A percentile compares a stretch with the other conserved stretches of the same genome.
Conservation (phyloP, 805 yeast species). For the Tetrapisispora nanseiensis region DNA sequence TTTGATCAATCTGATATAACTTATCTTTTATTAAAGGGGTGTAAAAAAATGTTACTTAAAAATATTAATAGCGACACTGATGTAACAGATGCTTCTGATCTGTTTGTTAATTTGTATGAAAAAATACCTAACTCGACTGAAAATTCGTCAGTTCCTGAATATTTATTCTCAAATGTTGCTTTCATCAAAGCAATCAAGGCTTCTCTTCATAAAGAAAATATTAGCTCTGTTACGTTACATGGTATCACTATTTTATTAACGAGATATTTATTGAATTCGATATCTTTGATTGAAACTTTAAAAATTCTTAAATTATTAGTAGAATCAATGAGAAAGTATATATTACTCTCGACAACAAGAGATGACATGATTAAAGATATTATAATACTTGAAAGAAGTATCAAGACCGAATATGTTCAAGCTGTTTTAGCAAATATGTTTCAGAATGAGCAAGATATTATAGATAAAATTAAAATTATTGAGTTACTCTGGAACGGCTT, state of each 20-base stretch:
- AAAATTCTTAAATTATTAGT: constrained; percentile 22
- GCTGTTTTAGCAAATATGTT: constrained; percentile 59
- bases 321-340: constrained; percentile 44
- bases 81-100: constrained; percentile 29
- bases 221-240: constrained; percentile 12
- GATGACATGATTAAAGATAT: constrained; percentile 61
- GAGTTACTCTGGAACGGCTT: constrained; percentile 70
- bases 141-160: constrained; percentile 7
- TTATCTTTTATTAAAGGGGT: constrained; percentile 30
- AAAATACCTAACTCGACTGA: constrained; percentile 35
- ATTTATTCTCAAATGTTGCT: constrained; percentile 28
- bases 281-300: constrained; percentile 19
- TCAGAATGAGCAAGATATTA: constrained; percentile 31
- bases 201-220: constrained; percentile 7
- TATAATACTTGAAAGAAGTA: constrained; percentile 48
- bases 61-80: constrained; percentile 14
- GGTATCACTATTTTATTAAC: constrained; percentile 27
- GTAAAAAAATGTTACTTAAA: constrained; percentile 21
- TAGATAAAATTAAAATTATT: constrained; percentile 44
- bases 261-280: constrained; percentile 21
- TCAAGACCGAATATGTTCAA: constrained; percentile 50
- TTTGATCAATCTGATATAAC: constrained; percentile 36
- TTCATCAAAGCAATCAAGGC: constrained; percentile 27
- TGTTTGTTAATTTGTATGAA: constrained; percentile 33
- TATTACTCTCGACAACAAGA: constrained; percentile 45